phyloP scores from a whole-genome alignment of 1,139 yeast genomes.

The Pichia sp. region DNA sequence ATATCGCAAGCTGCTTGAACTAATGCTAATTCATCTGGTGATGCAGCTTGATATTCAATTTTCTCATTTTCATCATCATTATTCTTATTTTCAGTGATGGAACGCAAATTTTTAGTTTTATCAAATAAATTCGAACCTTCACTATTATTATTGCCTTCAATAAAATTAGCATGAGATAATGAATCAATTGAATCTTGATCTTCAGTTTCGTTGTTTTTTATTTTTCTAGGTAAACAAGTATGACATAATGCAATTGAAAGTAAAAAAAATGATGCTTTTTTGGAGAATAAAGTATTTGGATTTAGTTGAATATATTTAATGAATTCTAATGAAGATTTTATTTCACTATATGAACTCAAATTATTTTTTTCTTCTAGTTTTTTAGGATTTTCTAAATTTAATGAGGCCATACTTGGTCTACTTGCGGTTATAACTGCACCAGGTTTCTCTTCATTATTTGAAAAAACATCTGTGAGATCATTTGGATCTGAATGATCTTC shows the following conservation, averaged over 20 bases:
- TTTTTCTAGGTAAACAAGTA: constrained; percentile 67
- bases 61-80: constrained; percentile 31
- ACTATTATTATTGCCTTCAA: constrained; percentile 4
- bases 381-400: neutral
- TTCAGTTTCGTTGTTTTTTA: constrained; percentile 16
- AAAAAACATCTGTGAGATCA: constrained; percentile 12
- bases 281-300: constrained; percentile 66
- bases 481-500: constrained; percentile 18
- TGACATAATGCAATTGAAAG: constrained; percentile 83
- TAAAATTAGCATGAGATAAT: constrained; percentile 10
- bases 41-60: constrained; percentile 81
- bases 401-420: constrained; percentile 45
- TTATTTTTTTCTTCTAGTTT: constrained; percentile 1
- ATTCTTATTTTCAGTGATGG: neutral
- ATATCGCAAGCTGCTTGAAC: constrained; percentile 92
- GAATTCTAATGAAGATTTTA: constrained; percentile 54
- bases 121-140: too few relatives aligned
- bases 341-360: neutral
- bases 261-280: constrained; percentile 70
- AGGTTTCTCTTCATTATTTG: constrained; percentile 15
- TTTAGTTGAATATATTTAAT: constrained; percentile 61
- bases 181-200: constrained; percentile 19
- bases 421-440: constrained; percentile 37
- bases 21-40: constrained; percentile 93
- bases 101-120: too few relatives aligned